Evolutionary conservation across 2,329 filamentous ascomycete genomes (phyloP).

Genomic region (Periconia macrospinosa): DNA sequence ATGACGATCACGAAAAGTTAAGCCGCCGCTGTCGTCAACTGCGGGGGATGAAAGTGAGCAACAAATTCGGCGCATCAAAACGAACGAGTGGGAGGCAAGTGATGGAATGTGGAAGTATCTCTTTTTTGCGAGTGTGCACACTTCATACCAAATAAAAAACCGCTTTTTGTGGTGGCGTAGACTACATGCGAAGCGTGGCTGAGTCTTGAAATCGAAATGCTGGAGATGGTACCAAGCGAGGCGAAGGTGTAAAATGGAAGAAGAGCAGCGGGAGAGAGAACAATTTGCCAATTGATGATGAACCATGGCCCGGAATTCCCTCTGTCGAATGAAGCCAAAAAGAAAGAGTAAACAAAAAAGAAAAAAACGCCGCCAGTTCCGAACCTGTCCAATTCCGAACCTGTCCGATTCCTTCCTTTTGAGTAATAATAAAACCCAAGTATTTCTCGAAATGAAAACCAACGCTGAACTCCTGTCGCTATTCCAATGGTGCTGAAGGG

Average conservation of each 20-base stretch:
- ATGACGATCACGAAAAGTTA: neutral
- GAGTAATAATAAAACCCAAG: neutral
- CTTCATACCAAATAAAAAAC: neutral
- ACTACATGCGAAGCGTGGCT: neutral
- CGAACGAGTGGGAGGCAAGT: neutral
- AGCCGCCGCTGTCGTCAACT: neutral
- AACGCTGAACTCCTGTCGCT: slow-evolving; percentile 26
- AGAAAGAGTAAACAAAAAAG: neutral
- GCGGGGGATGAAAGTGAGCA: neutral
- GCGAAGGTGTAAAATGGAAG: neutral
- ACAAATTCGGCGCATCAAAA: too few relatives aligned
- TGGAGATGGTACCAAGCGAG: too few relatives aligned
- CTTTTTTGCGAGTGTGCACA: neutral
- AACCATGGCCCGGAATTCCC: neutral
- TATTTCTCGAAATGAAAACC: slow-evolving; percentile 1
- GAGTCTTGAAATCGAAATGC: too few relatives aligned
- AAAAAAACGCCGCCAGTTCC: neutral
- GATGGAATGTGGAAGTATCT: neutral
- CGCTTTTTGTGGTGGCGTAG: neutral
- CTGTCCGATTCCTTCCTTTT: neutral
- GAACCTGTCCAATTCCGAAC: too few relatives aligned
- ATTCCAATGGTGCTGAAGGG: neutral
- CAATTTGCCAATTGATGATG: neutral
- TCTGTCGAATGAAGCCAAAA: neutral
- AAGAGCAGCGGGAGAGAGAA: neutral